phyloP scores from a whole-genome alignment of 2,329 filamentous ascomycete genomes.

The Chrysoporthe cubensis region DNA sequence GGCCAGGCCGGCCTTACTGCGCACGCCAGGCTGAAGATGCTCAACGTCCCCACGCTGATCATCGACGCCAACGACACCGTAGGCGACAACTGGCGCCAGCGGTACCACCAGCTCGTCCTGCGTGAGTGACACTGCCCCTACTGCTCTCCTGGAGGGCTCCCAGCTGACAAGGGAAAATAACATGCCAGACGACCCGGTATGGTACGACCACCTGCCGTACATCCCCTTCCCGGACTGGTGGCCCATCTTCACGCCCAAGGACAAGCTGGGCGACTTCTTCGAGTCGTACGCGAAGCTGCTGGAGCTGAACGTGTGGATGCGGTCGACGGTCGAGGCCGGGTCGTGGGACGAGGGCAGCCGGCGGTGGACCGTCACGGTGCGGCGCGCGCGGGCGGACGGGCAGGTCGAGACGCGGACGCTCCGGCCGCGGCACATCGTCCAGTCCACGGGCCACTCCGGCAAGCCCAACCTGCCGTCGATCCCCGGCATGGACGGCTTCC shows the following conservation, averaged over 20 bases:
- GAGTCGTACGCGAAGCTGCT: slow-evolving; percentile 63
- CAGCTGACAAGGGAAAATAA: background rate
- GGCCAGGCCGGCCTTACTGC: slow-evolving; percentile 59
- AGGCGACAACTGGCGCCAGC: slow-evolving; percentile 63
- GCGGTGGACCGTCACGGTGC: slow-evolving; percentile 57
- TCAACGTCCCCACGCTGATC: slow-evolving; percentile 54
- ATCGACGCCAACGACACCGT: slow-evolving; percentile 55
- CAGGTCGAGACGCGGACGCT: slow-evolving; percentile 46
- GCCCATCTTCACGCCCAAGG: slow-evolving; percentile 70
- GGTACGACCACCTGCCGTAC: slow-evolving; percentile 62
- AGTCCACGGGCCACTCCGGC: slow-evolving; percentile 59
- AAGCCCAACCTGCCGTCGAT: slow-evolving; percentile 40
- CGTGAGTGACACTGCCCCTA: slow-evolving; percentile 34
- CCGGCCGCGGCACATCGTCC: slow-evolving; percentile 55
- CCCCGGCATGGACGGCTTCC: slow-evolving; percentile 53
- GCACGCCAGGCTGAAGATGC: slow-evolving; percentile 58
- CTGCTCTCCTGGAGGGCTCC: too few species aligned
- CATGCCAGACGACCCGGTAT: slow-evolving; percentile 61
- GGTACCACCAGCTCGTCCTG: slow-evolving; percentile 60
- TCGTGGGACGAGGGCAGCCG: slow-evolving; percentile 53
- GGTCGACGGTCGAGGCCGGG: slow-evolving; percentile 49
- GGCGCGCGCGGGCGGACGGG: slow-evolving; percentile 33
- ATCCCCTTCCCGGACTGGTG: slow-evolving; percentile 63
- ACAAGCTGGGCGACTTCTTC: slow-evolving; percentile 68
- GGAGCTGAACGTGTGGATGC: slow-evolving; percentile 68